Evolutionary conservation across 139 green algal species (phyloP), one percentile per base, ranked within the genome.

Genomic region (Picochlorum costavermella): DNA sequence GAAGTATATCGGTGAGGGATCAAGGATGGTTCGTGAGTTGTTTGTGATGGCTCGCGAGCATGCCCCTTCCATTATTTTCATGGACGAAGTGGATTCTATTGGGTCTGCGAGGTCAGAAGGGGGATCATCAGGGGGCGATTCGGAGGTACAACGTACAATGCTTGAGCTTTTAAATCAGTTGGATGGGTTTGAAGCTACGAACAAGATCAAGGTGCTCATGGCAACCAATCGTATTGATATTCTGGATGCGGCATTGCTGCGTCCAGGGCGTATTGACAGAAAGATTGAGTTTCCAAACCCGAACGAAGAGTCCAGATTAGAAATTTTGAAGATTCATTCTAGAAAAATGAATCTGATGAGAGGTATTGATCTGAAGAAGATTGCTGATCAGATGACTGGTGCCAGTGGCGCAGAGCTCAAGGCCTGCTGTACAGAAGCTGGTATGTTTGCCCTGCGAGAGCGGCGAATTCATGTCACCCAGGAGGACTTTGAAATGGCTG

Each of bases 211-310:
- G 86, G 85, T 96, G 40, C 79, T 96, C n/a, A 96, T 96, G 88
- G 94, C 94, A 23, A 99, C 94, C 65, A 99, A 99, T 80, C 76
- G 94, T 37, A 95, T 98, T 51, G 94, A 99, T 83, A 99, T 98
- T 74, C 77, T 99, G 55, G 94, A 99, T 74, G 64, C 83, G 11
- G 94, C 94, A 4, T 84, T 99, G 65, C 86, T 99, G 66, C 86
- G 94, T n/a, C 94, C 94, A 0, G 94, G 94, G 1, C 83, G 94
- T 58, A 98, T 99, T 60, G 94, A 99, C 77, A 83, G 94, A 66
- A 99, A 99, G 74, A 99, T 99, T 70, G 94, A 99, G 84, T 98
- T 99, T 73, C 94, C 94, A 33, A 95, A 97, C 70, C 94, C 94
- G 33, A 90, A 81, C 45, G 94, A 99, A 74, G 71, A 69, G 14